Conservation (phyloP, 495 filamentous ascomycete species). For the Penicillium robsamsonii region DNA sequence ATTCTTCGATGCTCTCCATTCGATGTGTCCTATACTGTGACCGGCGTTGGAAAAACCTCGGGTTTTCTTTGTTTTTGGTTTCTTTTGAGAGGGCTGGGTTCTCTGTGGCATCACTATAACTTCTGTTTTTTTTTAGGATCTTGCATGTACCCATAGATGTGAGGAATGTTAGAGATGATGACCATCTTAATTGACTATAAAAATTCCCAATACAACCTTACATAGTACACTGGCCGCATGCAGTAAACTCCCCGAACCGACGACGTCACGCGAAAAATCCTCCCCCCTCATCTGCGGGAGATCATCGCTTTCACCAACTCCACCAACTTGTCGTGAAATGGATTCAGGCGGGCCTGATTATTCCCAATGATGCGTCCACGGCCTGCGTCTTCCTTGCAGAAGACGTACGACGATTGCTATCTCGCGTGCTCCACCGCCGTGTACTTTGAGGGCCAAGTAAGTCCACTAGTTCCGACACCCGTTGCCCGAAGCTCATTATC, state of each 20-base stretch:
- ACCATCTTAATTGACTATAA: background rate
- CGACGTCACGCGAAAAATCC: constrained; percentile 48
- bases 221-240: constrained; percentile 20
- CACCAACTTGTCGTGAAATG: constrained; percentile 24
- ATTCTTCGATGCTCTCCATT: constrained; percentile 24
- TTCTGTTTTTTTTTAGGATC: constrained; percentile 25
- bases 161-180: constrained; percentile 31
- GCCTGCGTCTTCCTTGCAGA: constrained; percentile 78
- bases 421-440: constrained; percentile 91
- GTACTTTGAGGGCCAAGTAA: constrained; percentile 88
- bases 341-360: constrained; percentile 29
- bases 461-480: constrained; percentile 15
- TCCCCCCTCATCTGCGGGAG: constrained; percentile 25
- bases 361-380: constrained; percentile 75
- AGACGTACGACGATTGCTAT: constrained; percentile 96
- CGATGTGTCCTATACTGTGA: constrained; percentile 33
- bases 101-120: constrained; percentile 25
- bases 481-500: constrained; percentile 20
- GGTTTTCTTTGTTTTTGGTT: constrained; percentile 18
- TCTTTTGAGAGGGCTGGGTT: constrained; percentile 22
- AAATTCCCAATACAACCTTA: background rate
- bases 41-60: constrained; percentile 37
- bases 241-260: constrained; percentile 30
- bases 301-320: constrained; percentile 23
- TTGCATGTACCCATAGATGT: constrained; percentile 38